Conservation (phyloP, 768 basidiomycete genomes). For the Roridomyces roridus region DNA sequence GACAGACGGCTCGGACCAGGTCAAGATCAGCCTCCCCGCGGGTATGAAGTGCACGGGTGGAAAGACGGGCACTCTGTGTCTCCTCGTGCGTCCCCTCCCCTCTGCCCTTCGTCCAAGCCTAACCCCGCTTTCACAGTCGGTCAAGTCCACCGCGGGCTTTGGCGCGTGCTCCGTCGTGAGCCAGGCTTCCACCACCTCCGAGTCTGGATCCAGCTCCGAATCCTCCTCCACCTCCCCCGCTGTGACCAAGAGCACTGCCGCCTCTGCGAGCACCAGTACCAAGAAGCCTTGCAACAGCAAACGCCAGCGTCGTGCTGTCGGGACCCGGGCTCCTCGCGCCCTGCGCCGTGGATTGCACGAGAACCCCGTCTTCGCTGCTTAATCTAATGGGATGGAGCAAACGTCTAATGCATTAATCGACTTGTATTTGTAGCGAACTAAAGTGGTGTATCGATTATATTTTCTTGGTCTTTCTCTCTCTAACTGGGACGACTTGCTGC, state of each 20-base stretch:
- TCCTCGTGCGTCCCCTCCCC: constrained; percentile 24
- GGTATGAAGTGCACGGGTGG: constrained; percentile 41
- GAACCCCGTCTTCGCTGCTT: constrained; percentile 7
- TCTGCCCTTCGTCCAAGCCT: background rate
- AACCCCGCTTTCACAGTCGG: constrained; percentile 3
- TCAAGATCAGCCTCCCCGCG: constrained; percentile 35
- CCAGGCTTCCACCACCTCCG: background rate
- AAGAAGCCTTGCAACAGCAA: constrained; percentile 14
- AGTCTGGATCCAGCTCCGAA: background rate
- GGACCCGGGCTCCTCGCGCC: constrained; percentile 9
- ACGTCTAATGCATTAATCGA: no score
- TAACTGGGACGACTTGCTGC: no score
- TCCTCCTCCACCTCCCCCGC: no score
- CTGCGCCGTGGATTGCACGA: constrained; percentile 9
- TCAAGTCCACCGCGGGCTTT: constrained; percentile 19
- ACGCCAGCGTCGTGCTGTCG: constrained; percentile 5
- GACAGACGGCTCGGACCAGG: constrained; percentile 23
- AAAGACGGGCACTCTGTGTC: constrained; percentile 31
- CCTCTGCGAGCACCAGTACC: background rate
- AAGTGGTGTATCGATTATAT: no score
- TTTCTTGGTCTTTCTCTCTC: no score
- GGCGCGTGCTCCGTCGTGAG: constrained; percentile 18
- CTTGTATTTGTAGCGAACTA: no score
- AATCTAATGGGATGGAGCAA: no score
- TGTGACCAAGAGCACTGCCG: background rate